These are phyloP conservation scores for Cryptosporidium viatorum DNA, from an alignment of 169 alveolate species.

Conservation along the genomic window DNA sequence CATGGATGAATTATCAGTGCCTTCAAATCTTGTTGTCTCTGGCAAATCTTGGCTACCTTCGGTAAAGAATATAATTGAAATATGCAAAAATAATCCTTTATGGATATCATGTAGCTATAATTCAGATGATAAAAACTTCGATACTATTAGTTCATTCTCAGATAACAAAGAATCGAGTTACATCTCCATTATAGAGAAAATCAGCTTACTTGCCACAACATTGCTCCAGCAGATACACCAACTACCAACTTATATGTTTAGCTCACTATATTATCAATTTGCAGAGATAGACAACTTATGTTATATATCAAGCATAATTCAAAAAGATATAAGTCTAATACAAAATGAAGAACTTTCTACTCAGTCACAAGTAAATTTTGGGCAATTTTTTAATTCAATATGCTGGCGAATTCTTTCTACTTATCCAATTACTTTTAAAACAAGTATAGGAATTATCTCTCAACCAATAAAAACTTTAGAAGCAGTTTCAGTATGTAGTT, in stretches of 20 bases:
- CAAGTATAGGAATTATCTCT: conserved; percentile 29
- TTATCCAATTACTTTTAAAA: conserved; percentile 28
- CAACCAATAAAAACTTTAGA: conserved; percentile 63
- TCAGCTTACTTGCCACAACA: conserved; percentile 33
- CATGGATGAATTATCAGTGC: conserved; percentile 20
- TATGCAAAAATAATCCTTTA: conserved; percentile 34
- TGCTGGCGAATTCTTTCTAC: conserved; percentile 63
- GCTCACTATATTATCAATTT: conserved; percentile 53
- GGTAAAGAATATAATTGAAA: background rate
- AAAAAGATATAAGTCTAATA: conserved; percentile 9
- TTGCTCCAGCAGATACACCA: conserved; percentile 27
- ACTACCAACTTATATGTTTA: conserved; percentile 35
- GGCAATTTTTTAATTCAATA: conserved; percentile 44
- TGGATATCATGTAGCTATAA: conserved; percentile 19
- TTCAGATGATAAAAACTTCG: background rate
- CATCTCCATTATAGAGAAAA: background rate
- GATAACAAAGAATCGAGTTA: background rate
- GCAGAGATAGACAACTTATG: conserved; percentile 23
- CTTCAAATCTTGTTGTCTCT: background rate
- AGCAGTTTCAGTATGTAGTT: conserved; percentile 46
- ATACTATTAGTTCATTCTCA: too few species aligned
- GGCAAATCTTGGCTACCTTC: conserved; percentile 31
- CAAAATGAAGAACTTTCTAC: background rate
- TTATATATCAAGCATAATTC: conserved; percentile 13
- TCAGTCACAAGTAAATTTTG: background rate